Evolutionary conservation across 352 stramenopile species (phyloP), one percentile per base, ranked within the genome.

Genomic region (Phytopythium chamaehyphon): DNA sequence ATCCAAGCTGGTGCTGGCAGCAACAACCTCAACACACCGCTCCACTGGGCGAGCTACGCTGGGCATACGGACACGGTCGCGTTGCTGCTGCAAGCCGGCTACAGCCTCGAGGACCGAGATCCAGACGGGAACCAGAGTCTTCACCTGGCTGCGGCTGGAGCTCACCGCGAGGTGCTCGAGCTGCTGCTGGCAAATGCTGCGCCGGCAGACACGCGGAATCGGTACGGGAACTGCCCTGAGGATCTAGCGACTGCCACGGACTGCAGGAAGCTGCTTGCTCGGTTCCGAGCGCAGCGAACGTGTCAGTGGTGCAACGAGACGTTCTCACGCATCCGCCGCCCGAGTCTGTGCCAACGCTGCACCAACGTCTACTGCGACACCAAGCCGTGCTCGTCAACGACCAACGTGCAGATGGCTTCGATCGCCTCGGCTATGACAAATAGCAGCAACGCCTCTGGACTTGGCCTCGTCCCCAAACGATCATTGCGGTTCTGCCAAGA

Each of bases 11-110:
- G 16, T 4, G 15, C 35, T 26, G 16, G n/a, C 31, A 59, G 44
- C 28, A 36, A 31, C 19, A 50, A 15, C 23, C 61, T 48, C 45
- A 90, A 89, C 49, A 93, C 81, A 11, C 85, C 85, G 11, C 59
- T 95, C 36, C 85, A 95, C 51, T 95, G 85, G 85, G 79, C 82
- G n/a, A 86, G 78, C 63, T 95, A 95, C 64, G 86, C 84, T 45
- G 83, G 81, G 18, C 79, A 93, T 40, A 51, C 63, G 31, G 66
- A 86, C 55, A 73, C 88, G 22, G 76, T 90, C 19, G 70, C 66
- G 10, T 59, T 88, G 37, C 64, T 95, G 21, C 59, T 95, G 21
- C 74, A 80, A 39, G 71, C 68, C 22, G 83, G 79, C 15, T 93
- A 88, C 56, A 75, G 67, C 9, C 59, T 76, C 14, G 79, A 90